phyloP scores from a whole-genome alignment of 805 yeast species.

The Lachancea sp. region DNA sequence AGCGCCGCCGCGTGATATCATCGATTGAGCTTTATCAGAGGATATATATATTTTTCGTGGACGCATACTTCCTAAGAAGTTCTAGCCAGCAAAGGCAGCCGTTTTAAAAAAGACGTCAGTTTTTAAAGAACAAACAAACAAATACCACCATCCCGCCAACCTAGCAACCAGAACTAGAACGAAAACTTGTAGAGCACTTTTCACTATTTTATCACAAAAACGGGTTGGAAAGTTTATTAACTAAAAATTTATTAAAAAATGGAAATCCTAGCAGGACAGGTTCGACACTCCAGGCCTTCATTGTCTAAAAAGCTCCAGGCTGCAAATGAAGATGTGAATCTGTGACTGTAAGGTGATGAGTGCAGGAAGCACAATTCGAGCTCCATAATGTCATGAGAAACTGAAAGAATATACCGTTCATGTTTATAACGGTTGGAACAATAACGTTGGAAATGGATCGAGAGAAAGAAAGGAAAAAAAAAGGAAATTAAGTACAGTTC shows the following conservation, averaged over 20 bases:
- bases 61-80: no score
- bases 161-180: no score
- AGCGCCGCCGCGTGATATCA: no score
- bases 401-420: background rate
- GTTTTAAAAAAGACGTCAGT: no score
- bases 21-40: no score
- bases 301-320: background rate
- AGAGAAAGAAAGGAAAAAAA: background rate
- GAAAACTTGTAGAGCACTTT: no score
- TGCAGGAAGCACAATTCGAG: background rate
- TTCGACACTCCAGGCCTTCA: background rate
- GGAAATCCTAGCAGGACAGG: background rate
- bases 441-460: background rate
- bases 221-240: background rate
- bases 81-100: no score
- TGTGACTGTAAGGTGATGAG: background rate
- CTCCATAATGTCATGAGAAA: constrained; percentile 2
- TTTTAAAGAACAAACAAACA: no score
- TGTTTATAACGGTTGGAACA: background rate
- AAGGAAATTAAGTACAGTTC: constrained; percentile 1
- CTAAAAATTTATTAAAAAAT: background rate
- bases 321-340: background rate
- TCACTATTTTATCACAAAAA: no score
- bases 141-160: no score
- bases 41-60: no score